Conservation (phyloP, 306 rosid species). For the Quercus aquifolioides region DNA sequence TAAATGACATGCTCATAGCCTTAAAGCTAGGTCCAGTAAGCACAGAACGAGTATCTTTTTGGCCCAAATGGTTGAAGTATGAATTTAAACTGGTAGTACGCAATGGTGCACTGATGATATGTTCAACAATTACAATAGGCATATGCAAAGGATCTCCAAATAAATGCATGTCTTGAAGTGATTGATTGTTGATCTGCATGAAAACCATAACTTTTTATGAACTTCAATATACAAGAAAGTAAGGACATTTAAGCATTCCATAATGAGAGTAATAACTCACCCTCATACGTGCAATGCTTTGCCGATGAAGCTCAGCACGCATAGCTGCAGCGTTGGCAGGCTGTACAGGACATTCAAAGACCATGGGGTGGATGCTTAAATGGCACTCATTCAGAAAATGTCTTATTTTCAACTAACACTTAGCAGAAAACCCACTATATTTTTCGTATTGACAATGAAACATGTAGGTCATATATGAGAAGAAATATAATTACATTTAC, state of each 20-base stretch:
- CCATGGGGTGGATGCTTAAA: background rate
- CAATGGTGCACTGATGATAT: constrained; percentile 72
- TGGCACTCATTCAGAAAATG: background rate
- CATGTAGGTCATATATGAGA: constrained; percentile 12
- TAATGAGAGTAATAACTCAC: constrained; percentile 38
- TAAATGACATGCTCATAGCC: constrained; percentile 28
- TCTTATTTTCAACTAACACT: no score
- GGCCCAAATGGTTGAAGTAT: constrained; percentile 44
- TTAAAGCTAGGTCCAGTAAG: constrained; percentile 32
- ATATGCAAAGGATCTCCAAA: constrained; percentile 70
- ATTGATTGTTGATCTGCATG: constrained; percentile 71
- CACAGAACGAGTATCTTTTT: constrained; percentile 29
- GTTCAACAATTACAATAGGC: constrained; percentile 85
- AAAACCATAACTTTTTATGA: constrained; percentile 4
- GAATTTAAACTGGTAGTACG: constrained; percentile 67
- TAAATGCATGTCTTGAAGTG: constrained; percentile 90
- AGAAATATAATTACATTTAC: constrained; percentile 45
- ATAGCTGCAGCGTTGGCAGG: constrained; percentile 70
- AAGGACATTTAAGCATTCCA: constrained; percentile 13
- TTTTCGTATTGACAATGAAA: background rate
- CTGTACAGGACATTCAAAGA: constrained; percentile 35
- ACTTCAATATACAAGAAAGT: background rate
- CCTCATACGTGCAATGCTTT: constrained; percentile 82
- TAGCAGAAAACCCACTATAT: no score
- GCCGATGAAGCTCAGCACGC: constrained; percentile 85